Conservation (phyloP, 1,284 basidiomycete genomes). For the Cryptococcus neoformans region DNA sequence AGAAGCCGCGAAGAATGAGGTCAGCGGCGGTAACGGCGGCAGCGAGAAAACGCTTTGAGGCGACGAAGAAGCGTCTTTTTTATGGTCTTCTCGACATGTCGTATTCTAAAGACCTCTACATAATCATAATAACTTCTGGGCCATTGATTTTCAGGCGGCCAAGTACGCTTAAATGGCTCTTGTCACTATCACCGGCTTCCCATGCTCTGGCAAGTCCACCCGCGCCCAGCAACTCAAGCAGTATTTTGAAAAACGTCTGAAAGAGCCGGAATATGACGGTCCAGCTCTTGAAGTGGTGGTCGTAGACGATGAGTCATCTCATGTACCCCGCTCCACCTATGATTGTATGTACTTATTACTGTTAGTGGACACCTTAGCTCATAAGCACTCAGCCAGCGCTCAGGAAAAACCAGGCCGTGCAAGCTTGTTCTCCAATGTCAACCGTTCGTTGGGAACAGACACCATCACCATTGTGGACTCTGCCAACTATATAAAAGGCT, state of each 20-base stretch:
- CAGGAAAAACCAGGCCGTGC: slow-evolving; percentile 87
- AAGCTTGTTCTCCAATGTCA: slow-evolving; percentile 80
- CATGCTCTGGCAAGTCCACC: slow-evolving; percentile 80
- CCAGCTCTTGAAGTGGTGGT: slow-evolving; percentile 60
- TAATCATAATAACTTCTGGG: not conserved
- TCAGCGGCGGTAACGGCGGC: not conserved
- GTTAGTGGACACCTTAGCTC: not conserved
- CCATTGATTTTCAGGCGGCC: not conserved
- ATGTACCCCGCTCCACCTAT: slow-evolving; percentile 66
- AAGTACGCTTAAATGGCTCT: slow-evolving; percentile 68
- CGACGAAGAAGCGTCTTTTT: no score
- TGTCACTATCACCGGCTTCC: slow-evolving; percentile 86
- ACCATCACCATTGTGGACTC: slow-evolving; percentile 86
- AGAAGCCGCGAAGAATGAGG: not conserved
- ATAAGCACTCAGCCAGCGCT: slow-evolving; percentile 59
- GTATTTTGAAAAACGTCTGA: slow-evolving; percentile 60
- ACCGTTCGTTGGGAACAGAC: slow-evolving; percentile 66
- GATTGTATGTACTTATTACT: slow-evolving; percentile 58
- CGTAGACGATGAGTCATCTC: slow-evolving; percentile 74
- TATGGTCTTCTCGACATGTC: no score
- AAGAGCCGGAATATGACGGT: slow-evolving; percentile 55
- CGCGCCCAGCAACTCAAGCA: slow-evolving; percentile 64
- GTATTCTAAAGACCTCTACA: not conserved
- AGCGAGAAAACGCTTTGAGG: not conserved
- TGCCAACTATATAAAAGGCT: slow-evolving; percentile 95